Conservation (phyloP, 1,139 yeast species). For the Blastobotrys malaysiensis region DNA sequence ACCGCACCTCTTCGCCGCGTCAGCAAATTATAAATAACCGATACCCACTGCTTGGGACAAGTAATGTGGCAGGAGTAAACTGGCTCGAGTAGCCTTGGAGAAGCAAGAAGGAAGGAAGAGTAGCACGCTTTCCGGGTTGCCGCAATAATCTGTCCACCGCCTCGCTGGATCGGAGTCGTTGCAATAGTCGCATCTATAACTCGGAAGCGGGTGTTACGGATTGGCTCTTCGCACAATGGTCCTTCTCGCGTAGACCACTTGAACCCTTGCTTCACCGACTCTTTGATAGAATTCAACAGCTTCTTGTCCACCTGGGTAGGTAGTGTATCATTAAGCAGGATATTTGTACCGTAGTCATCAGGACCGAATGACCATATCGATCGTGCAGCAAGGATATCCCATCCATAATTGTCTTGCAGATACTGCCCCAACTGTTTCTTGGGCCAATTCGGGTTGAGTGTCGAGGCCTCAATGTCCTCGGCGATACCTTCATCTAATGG, state of each 20-base stretch:
- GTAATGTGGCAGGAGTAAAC: conserved; percentile 58
- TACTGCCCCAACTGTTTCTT: conserved; percentile 46
- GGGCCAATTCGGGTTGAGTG: conserved; percentile 36
- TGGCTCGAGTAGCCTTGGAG: conserved; percentile 82
- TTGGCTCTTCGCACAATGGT: conserved; percentile 82
- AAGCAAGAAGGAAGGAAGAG: conserved; percentile 70
- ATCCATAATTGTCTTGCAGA: conserved; percentile 54
- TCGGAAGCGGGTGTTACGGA: conserved; percentile 65
- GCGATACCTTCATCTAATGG: conserved; percentile 58
- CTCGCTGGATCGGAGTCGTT: conserved; percentile 43
- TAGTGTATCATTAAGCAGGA: conserved; percentile 71
- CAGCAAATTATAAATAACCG: conserved; percentile 48
- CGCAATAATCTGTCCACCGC: conserved; percentile 76
- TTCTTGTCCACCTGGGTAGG: conserved; percentile 63
- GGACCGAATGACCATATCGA: conserved; percentile 83
- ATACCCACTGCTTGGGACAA: conserved; percentile 46
- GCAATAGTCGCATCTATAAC: conserved; percentile 59
- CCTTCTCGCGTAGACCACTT: conserved; percentile 83
- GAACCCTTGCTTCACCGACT: conserved; percentile 67
- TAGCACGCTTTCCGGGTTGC: conserved; percentile 81
- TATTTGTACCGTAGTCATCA: conserved; percentile 48
- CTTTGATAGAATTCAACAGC: conserved; percentile 44
- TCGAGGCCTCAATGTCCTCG: conserved; percentile 53
- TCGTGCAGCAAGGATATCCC: conserved; percentile 84
- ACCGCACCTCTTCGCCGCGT: conserved; percentile 65